Evolutionary conservation across 2,329 filamentous ascomycete genomes (phyloP), one percentile per base, ranked within the genome.

Genomic region (Ophiostoma sp.): DNA sequence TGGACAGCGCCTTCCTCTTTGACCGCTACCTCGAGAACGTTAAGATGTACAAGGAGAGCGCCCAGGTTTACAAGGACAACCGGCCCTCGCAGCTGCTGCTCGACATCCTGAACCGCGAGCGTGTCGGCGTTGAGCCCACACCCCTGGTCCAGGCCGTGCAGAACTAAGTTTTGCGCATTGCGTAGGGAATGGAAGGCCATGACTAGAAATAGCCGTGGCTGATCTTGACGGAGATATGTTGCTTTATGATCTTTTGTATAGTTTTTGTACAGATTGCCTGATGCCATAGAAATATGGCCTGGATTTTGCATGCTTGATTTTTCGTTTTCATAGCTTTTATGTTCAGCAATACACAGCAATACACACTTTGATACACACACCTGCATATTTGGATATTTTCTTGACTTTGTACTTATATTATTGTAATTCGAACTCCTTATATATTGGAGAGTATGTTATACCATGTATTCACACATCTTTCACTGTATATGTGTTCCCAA

Each of bases 21-120:
- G 96, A 99, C 84, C 94, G 93, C 86, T 99, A 98, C 85, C 86
- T 98, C 63, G 90, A 97, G 82, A 95, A 92, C 79, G 94, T 98
- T 48, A 88, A 90, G 82, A 89, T 92, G 80, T 97, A 95, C 89
- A 98, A 97, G 91, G 88, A 91, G 79, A 91, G 87, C 82, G 92
- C 97, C 83, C 85, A 88, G 71, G 88, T 91, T 72, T 93, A 92
- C 82, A 92, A 93, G 84, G 94, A 95, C 84, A 97, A 93, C 87
- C 90, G 92, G 78, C 95, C 95, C 39, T 94, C 90, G 78, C 92
- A 95, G 78, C 88, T 98, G 74, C 88, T 98, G 81, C 92, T 97
- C 28, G 95, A 98, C 81, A 89, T 98, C 77, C 85, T 99, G 76
- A 92, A 92, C 83, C 97, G 95, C 88, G 94, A 98, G 88, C 92